Base-by-base conservation (phyloP, 257 asterid genomes). In the Solanum peruvianum region DNA sequence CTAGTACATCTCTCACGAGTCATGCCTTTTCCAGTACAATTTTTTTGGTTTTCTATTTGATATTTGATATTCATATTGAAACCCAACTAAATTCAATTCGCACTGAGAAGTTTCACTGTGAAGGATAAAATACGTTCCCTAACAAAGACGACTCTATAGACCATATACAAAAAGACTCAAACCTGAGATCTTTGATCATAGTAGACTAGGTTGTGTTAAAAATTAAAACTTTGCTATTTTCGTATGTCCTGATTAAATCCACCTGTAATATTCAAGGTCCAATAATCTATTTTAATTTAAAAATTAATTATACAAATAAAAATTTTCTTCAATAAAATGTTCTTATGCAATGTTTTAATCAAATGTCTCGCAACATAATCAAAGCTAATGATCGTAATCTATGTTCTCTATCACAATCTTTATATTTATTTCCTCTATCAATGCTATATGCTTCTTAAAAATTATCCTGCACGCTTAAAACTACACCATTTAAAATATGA, bases 131-230 rank as follows among this genome's bases (percentile, higher is more conserved):
- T 39, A 6, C 0, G 0, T 1, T 6, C 0, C 1, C 23, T 52
- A 2, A 52, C 3, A 52, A 52, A 52, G 11, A 0, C 0, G 10
- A 52, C 4, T 52, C 23, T 0, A 0, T 49, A 15, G 9, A 49
- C n/a, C 1, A 1, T 52, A 52, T 0, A 4, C 2, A 18, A 52
- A 15, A 52, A 18, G 10, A 52, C n/a, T 52, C n/a, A 15, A 18
- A 52, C 0, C 3, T 6, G 1, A 52, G 3, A 52, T 0, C 0
- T 16, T 3, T 49, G 0, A 6, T 52, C n/a, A 16, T 52, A 52
- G 0, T 52, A 52, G 10, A 9, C 1, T 52, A 52, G n/a, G 62
- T 52, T 52, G 11, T 52, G 1, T 52, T 52, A 6, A 52, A 16
- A 52, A 1, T 52, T 52, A 18, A 52, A 52, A 6, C 21, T 52